These are phyloP conservation scores for Penicillium arizonense DNA, from an alignment of 495 filamentous ascomycete genomes.

Conservation along the genomic window DNA sequence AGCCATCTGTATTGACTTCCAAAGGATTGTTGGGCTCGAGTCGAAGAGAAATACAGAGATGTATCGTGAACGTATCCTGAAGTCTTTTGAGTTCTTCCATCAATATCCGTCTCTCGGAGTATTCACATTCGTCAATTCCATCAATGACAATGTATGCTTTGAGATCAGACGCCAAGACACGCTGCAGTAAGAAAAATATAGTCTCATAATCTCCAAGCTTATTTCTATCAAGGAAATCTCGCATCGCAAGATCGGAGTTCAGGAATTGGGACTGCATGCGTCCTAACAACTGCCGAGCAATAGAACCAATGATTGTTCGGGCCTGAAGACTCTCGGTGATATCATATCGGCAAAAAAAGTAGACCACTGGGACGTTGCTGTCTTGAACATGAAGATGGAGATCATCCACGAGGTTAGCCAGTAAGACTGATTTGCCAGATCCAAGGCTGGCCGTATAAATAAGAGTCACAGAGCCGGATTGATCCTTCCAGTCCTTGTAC, in stretches of 20 bases:
- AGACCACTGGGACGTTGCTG: slow-evolving; percentile 20
- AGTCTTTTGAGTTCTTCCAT: no score
- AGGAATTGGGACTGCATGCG: no score
- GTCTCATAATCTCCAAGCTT: no score
- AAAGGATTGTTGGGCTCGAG: slow-evolving; percentile 10
- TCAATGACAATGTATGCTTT: slow-evolving; percentile 1
- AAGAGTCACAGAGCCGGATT: slow-evolving; percentile 24
- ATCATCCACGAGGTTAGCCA: slow-evolving; percentile 45
- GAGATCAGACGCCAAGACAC: no score
- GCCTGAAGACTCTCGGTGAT: slow-evolving; percentile 36
- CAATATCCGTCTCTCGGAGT: no score
- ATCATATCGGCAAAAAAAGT: slow-evolving; percentile 47
- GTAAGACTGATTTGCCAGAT: slow-evolving; percentile 40
- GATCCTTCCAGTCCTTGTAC: slow-evolving; percentile 38
- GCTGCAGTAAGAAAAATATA: no score
- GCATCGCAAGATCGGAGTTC: no score
- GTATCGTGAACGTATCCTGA: slow-evolving; percentile 7
- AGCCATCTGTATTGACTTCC: background rate
- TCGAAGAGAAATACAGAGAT: slow-evolving; percentile 32
- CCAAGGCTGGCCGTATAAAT: slow-evolving; percentile 40
- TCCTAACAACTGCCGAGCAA: slow-evolving; percentile 37
- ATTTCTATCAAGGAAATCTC: no score
- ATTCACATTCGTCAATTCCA: slow-evolving; percentile 6
- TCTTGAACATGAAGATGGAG: slow-evolving; percentile 25
- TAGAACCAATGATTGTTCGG: slow-evolving; percentile 34